Percentiles rank a stretch among this genome's conserved stretches.
phyloP scores from a whole-genome alignment of 768 basidiomycete genomes.

The Termitomyces sp. region DNA sequence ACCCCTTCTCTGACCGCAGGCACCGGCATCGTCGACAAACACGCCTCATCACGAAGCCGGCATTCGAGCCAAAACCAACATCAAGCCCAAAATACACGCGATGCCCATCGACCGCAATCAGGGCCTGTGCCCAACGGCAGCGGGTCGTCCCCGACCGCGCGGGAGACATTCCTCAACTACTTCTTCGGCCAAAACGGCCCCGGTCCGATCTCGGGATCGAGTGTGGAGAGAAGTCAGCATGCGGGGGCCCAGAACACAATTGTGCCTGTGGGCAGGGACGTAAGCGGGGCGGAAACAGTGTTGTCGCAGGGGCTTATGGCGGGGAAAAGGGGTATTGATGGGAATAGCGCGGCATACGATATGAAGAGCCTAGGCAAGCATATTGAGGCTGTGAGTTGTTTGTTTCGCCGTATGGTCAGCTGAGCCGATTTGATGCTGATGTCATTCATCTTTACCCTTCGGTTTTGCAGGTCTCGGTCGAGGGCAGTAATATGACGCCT shows the following conservation, averaged over 20 bases:
- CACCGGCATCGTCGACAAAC: constrained; percentile 22
- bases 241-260: constrained; percentile 19
- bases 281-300: constrained; percentile 47
- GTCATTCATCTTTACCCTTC: constrained; percentile 4
- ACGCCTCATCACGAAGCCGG: constrained; percentile 30
- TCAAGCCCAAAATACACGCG: constrained; percentile 13
- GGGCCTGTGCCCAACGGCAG: constrained; percentile 20
- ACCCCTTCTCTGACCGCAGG: constrained; percentile 20
- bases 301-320: constrained; percentile 61
- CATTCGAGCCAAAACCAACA: constrained; percentile 6
- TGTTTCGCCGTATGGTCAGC: background rate
- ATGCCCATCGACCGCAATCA: constrained; percentile 27
- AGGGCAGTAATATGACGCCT: constrained; percentile 58
- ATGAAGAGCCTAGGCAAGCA: constrained; percentile 99
- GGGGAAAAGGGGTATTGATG: constrained; percentile 63
- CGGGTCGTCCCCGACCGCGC: constrained; percentile 49
- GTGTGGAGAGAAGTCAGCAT: constrained; percentile 31
- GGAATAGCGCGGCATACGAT: constrained; percentile 83
- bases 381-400: constrained; percentile 83
- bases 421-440: background rate
- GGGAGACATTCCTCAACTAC: constrained; percentile 94
- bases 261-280: constrained; percentile 56
- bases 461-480: constrained; percentile 32
- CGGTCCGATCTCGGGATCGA: constrained; percentile 61
- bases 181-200: constrained; percentile 93